phyloP scores from a whole-genome alignment of 2,329 filamentous ascomycete genomes.

The Malbranchea cinnamomea region DNA sequence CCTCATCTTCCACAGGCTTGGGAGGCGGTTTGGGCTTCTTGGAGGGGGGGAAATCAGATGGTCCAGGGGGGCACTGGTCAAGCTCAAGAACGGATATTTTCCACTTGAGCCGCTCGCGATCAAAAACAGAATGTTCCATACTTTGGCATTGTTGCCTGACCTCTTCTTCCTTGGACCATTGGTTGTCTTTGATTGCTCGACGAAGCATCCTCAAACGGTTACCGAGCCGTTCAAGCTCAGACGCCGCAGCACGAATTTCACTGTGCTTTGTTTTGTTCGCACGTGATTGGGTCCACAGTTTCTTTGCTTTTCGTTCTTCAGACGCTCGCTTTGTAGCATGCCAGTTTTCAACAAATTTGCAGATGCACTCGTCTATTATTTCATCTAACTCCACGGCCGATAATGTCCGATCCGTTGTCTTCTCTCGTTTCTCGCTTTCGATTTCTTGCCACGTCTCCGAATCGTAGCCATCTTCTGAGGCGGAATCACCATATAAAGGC shows the following conservation, averaged over 20 bases:
- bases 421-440: constrained; percentile 36
- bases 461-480: constrained; percentile 39
- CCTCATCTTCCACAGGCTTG: constrained; percentile 15
- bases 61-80: constrained; percentile 17
- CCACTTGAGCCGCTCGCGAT: constrained; percentile 35
- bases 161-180: constrained; percentile 39
- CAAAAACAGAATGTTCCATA: constrained; percentile 51
- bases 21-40: constrained; percentile 3
- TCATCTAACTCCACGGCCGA: constrained; percentile 33
- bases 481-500: constrained; percentile 42
- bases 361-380: constrained; percentile 41
- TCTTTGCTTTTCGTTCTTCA: constrained; percentile 41
- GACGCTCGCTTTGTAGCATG: constrained; percentile 40
- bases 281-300: constrained; percentile 46
- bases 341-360: constrained; percentile 41
- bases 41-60: too few species aligned
- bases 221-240: constrained; percentile 29
- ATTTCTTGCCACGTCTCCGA: constrained; percentile 48
- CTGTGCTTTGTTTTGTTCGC: constrained; percentile 22
- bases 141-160: constrained; percentile 41
- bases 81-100: constrained; percentile 27
- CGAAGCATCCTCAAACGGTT: constrained; percentile 42
- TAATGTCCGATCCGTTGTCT: constrained; percentile 20
- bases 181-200: constrained; percentile 35
- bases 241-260: constrained; percentile 32